phyloP scores from a whole-genome alignment of 2,329 filamentous ascomycete species.

The Geosmithia morbida region DNA sequence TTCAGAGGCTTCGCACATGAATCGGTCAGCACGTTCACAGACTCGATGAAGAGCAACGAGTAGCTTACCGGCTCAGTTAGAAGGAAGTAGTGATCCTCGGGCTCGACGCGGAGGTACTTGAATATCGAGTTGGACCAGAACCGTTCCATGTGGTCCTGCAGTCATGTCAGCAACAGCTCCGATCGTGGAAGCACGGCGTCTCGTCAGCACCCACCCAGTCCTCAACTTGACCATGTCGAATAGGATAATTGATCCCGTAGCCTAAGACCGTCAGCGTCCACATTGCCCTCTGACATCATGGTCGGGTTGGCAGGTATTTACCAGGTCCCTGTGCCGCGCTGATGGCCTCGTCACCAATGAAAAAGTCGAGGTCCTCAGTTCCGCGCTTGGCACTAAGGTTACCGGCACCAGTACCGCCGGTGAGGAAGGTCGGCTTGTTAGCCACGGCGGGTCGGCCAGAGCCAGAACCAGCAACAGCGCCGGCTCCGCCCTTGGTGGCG shows the following conservation, averaged over 20 bases:
- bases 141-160: constrained; percentile 92
- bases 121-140: constrained; percentile 99
- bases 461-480: constrained; percentile 58
- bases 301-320: constrained; percentile 20
- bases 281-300: not conserved
- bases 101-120: constrained; percentile 96
- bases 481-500: constrained; percentile 75
- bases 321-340: constrained; percentile 70
- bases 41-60: constrained; percentile 2
- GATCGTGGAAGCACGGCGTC: not conserved
- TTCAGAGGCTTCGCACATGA: constrained; percentile 60
- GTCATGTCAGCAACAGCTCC: constrained; percentile 6
- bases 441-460: constrained; percentile 81
- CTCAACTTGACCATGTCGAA: constrained; percentile 94
- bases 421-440: constrained; percentile 92
- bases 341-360: constrained; percentile 94
- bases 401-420: constrained; percentile 72
- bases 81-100: constrained; percentile 96
- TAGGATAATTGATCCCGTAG: constrained; percentile 94
- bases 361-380: constrained; percentile 96
- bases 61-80: constrained; percentile 79
- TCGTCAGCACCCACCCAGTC: constrained; percentile 61
- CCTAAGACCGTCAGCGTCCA: constrained; percentile 30
- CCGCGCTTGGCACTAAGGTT: constrained; percentile 86
- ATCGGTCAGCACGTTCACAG: not conserved